Conservation (phyloP, 1,284 basidiomycete species). For the Pascua guehoae region DNA sequence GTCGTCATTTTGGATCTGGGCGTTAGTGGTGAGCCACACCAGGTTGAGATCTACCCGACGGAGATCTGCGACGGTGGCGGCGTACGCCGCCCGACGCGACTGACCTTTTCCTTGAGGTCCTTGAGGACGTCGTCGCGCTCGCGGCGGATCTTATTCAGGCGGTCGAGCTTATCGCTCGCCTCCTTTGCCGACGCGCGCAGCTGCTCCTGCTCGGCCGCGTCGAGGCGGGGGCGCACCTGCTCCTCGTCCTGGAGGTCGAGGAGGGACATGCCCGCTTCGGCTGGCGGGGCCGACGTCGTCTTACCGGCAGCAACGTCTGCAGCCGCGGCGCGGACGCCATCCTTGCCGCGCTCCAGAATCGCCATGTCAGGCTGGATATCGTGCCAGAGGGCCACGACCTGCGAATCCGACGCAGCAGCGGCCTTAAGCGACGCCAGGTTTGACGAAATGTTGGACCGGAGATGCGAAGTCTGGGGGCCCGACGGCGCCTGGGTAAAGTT, state of each 20-base stretch:
- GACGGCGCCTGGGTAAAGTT: slow-evolving; percentile 87
- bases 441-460: slow-evolving; percentile 75
- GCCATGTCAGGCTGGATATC: slow-evolving; percentile 65
- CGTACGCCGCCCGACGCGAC: too few species aligned
- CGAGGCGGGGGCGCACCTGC: slow-evolving; percentile 45
- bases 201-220: slow-evolving; percentile 58
- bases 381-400: slow-evolving; percentile 73
- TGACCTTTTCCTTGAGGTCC: slow-evolving; percentile 75
- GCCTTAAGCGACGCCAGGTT: slow-evolving; percentile 72
- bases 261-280: slow-evolving; percentile 35
- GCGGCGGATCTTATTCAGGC: slow-evolving; percentile 73
- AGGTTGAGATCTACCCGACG: not conserved
- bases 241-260: slow-evolving; percentile 57
- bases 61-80: too few species aligned
- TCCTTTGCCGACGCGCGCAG: slow-evolving; percentile 67
- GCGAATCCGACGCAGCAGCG: slow-evolving; percentile 72
- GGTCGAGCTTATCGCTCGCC: slow-evolving; percentile 71
- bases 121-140: slow-evolving; percentile 83
- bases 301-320: slow-evolving; percentile 55
- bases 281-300: slow-evolving; percentile 52
- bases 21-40: not conserved
- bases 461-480: slow-evolving; percentile 64
- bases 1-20: slow-evolving; percentile 90
- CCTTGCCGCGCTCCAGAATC: slow-evolving; percentile 54
- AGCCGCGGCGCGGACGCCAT: slow-evolving; percentile 64